A percentile compares a stretch with the other conserved stretches of the same genome.
Conservation (phyloP, 2,329 filamentous ascomycete species). For the Grosmannia penicillata region DNA sequence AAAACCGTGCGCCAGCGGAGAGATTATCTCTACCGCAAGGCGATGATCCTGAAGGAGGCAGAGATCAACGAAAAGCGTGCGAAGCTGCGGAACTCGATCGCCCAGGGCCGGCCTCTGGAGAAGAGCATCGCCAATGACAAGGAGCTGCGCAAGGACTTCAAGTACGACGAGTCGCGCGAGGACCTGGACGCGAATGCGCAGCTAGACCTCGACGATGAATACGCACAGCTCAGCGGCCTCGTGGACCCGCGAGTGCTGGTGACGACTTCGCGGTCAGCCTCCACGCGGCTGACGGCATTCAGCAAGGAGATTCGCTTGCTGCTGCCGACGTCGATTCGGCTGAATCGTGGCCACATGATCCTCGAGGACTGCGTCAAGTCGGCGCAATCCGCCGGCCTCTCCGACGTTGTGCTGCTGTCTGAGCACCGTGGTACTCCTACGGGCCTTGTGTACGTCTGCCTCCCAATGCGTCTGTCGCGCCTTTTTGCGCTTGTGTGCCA, state of each 20-base stretch:
- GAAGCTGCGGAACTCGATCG: conserved; percentile 72
- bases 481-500: neutral
- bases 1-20: conserved; percentile 65
- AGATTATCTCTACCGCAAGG: conserved; percentile 84
- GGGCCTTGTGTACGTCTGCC: conserved; percentile 34
- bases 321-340: conserved; percentile 68
- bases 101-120: conserved; percentile 76
- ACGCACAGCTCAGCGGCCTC: conserved; percentile 77
- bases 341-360: conserved; percentile 86
- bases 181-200: conserved; percentile 54
- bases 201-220: conserved; percentile 75
- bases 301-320: conserved; percentile 68
- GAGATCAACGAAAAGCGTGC: conserved; percentile 86
- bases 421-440: conserved; percentile 90
- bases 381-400: conserved; percentile 65
- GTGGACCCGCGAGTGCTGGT: conserved; percentile 68
- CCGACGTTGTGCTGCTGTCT: conserved; percentile 75
- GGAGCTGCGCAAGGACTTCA: conserved; percentile 69
- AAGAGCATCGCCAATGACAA: conserved; percentile 77
- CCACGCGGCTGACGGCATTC: conserved; percentile 71
- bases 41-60: conserved; percentile 74
- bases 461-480: too few species aligned
- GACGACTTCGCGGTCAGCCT: conserved; percentile 81
- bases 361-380: conserved; percentile 73
- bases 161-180: conserved; percentile 74